phyloP scores from a whole-genome alignment of 768 basidiomycete genomes.

The Termitomyces bulborhizus region DNA sequence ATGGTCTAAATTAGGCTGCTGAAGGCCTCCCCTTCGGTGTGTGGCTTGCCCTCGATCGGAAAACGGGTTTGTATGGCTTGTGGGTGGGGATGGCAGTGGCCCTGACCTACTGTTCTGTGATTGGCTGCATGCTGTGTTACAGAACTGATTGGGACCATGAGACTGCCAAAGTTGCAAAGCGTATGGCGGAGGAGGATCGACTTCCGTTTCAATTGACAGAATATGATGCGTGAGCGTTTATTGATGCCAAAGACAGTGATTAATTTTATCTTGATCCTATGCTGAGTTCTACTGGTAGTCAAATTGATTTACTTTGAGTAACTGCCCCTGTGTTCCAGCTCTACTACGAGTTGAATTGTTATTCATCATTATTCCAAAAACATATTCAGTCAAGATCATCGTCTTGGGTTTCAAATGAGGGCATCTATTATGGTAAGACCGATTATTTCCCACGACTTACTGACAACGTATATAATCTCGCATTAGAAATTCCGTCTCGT shows the following conservation, averaged over 20 bases:
- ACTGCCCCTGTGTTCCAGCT: too few relatives aligned
- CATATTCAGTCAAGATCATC: too few relatives aligned
- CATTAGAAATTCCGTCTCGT: too few relatives aligned
- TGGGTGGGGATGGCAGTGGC: slow-evolving; percentile 79
- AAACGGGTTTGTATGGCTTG: slow-evolving; percentile 55
- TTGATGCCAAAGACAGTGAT: not conserved
- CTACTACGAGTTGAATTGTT: too few relatives aligned
- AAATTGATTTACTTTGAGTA: not conserved
- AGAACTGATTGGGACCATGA: slow-evolving; percentile 63
- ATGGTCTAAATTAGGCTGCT: not conserved
- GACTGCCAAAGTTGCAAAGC: slow-evolving; percentile 48
- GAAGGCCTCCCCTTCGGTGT: slow-evolving; percentile 76
- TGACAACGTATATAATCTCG: too few relatives aligned
- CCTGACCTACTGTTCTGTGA: slow-evolving; percentile 45
- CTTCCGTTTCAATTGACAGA: not conserved
- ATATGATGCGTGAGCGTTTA: not conserved
- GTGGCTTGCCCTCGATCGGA: slow-evolving; percentile 58
- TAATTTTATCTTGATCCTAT: too few relatives aligned
- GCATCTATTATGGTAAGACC: too few relatives aligned
- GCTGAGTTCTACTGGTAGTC: too few relatives aligned
- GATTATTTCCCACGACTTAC: too few relatives aligned
- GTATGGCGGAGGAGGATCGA: slow-evolving; percentile 36
- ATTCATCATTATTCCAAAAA: too few relatives aligned
- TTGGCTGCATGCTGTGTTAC: slow-evolving; percentile 49
- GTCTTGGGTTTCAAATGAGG: too few relatives aligned